Percentiles rank a stretch among this genome's conserved stretches.
phyloP scores from a whole-genome alignment of 1,284 basidiomycete species.

The Apiotrichum brassicae region DNA sequence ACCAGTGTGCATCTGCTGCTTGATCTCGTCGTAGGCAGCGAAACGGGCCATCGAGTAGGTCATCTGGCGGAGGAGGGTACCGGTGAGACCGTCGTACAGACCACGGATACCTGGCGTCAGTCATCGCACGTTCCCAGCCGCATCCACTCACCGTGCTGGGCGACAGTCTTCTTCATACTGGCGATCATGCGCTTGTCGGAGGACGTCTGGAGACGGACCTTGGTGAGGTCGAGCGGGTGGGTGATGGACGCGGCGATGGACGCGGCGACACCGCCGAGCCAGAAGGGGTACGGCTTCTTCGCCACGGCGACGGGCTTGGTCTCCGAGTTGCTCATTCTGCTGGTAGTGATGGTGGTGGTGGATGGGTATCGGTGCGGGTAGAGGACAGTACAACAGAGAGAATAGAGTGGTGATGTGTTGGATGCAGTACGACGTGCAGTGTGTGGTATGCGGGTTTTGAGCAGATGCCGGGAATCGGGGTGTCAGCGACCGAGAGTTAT shows the following conservation, averaged over 20 bases:
- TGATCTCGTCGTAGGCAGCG: constrained; percentile 87
- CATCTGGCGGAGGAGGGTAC: constrained; percentile 88
- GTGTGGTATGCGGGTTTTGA: too few relatives aligned
- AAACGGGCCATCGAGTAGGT: constrained; percentile 87
- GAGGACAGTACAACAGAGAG: too few relatives aligned
- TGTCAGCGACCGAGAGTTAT: too few relatives aligned
- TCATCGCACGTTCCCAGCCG: too few relatives aligned
- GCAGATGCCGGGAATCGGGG: too few relatives aligned
- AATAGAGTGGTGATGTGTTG: too few relatives aligned
- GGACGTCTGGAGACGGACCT: constrained; percentile 77
- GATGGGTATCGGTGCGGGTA: too few relatives aligned
- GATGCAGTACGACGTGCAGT: too few relatives aligned
- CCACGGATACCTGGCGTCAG: constrained; percentile 57
- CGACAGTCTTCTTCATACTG: constrained; percentile 65
- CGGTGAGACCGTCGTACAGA: constrained; percentile 77
- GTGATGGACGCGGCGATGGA: constrained; percentile 74
- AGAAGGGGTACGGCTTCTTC: too few relatives aligned
- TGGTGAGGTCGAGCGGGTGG: constrained; percentile 80
- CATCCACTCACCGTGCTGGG: constrained; percentile 29
- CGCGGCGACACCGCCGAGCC: constrained; percentile 57
- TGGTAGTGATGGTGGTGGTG: too few relatives aligned
- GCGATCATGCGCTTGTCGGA: constrained; percentile 80
- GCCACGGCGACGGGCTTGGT: too few relatives aligned
- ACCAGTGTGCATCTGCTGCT: constrained; percentile 67
- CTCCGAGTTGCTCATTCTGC: too few relatives aligned